A percentile compares a stretch with the other conserved stretches of the same genome.
Conservation (phyloP, 306 rosid genomes). For the Vigna trinervia region DNA sequence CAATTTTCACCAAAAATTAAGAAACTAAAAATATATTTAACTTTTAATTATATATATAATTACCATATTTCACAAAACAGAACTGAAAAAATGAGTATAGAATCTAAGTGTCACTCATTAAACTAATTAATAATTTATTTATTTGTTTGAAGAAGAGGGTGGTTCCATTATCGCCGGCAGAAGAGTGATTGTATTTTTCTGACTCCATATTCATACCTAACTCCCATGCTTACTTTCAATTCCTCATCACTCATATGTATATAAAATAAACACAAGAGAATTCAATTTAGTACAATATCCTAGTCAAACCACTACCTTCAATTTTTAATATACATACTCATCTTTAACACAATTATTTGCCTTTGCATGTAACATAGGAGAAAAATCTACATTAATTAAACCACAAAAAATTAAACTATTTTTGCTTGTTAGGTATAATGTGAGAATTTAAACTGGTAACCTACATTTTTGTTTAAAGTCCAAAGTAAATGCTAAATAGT, state of each 20-base stretch:
- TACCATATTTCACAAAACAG: neutral
- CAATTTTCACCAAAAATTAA: too few relatives aligned
- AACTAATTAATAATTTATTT: neutral
- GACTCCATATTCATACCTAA: constrained; percentile 28
- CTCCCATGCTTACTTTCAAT: neutral
- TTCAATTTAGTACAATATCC: neutral
- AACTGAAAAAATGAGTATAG: neutral
- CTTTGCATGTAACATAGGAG: too few relatives aligned
- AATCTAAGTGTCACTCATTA: neutral
- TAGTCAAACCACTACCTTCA: constrained; percentile 22
- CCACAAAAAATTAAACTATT: neutral
- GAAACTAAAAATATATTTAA: too few relatives aligned
- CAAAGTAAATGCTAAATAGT: neutral
- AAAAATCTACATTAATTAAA: too few relatives aligned
- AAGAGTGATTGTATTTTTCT: neutral
- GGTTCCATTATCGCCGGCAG: neutral
- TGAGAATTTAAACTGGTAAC: neutral
- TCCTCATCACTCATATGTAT: neutral
- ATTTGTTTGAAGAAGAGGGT: neutral
- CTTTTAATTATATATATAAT: too few relatives aligned
- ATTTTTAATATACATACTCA: neutral
- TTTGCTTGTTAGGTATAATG: neutral
- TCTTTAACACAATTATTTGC: too few relatives aligned
- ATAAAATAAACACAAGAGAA: neutral
- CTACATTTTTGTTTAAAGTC: neutral